Percentiles rank a stretch among this genome's conserved stretches.
Evolutionary conservation across 805 yeast species (phyloP).

Genomic region (Teunomyces gatunensis): DNA sequence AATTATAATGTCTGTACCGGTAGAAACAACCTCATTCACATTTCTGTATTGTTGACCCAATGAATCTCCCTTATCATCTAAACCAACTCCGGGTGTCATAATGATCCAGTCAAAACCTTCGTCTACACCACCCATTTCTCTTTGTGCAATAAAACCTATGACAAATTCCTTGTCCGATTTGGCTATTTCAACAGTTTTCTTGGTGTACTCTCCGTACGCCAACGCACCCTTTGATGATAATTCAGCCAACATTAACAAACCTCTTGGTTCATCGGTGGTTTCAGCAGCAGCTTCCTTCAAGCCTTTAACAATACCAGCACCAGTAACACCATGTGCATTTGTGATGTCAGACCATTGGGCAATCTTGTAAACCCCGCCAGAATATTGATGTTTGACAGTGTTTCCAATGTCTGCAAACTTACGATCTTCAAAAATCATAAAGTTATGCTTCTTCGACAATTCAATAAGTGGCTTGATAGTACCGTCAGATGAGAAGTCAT

Average conservation of each 20-base stretch:
- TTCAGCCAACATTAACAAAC: conserved; percentile 92
- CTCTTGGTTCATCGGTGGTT: conserved; percentile 75
- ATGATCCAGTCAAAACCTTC: conserved; percentile 94
- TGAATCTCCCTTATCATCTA: conserved; percentile 94
- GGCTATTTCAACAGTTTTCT: conserved; percentile 81
- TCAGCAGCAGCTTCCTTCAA: conserved; percentile 77
- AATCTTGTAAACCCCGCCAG: conserved; percentile 84
- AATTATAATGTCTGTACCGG: conserved; percentile 92
- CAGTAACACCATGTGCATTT: conserved; percentile 97
- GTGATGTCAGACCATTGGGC: conserved; percentile 96
- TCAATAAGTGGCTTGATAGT: conserved; percentile 73
- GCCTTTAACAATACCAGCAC: conserved; percentile 89
- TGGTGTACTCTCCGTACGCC: conserved; percentile 89
- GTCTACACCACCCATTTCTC: conserved; percentile 75
- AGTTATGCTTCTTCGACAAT: conserved; percentile 77
- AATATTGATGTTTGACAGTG: conserved; percentile 91
- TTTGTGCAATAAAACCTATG: conserved; percentile 95
- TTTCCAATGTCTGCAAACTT: conserved; percentile 98
- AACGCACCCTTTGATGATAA: conserved; percentile 90
- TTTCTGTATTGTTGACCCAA: conserved; percentile 97
- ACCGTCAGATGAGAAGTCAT: conserved; percentile 79
- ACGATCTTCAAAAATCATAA: conserved; percentile 93
- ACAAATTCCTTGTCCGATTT: conserved; percentile 84
- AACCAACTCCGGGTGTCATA: conserved; percentile 98
- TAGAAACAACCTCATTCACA: conserved; percentile 74